Evolutionary conservation across 108 stramenopile genomes (phyloP), one percentile per base, ranked within the genome.

Genomic region (Cyclostephanos tholiformis): DNA sequence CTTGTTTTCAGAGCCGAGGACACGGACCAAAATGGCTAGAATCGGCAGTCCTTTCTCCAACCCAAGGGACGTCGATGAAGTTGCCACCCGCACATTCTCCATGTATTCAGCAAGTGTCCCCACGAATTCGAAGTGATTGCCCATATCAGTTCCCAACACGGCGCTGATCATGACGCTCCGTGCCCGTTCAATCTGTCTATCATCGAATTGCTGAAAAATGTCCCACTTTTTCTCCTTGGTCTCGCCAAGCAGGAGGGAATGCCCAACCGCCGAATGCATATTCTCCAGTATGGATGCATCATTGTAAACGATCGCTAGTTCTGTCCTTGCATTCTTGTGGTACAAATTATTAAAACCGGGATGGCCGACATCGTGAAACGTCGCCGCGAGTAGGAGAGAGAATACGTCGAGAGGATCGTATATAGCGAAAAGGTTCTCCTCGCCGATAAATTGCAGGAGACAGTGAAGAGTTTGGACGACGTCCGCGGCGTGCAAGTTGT

Each of bases 331-430:
- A 43, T 88, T 79, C 17, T 91, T 83, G 39, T 92, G 91, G 65
- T 79, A 96, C 9, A 74, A 52, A 69, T 96, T 96, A 70, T 85
- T 93, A 19, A 75, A 71, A 26, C 96, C 96, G 1, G 92, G 92
- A 74, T 96, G 96, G 13, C 87, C 88, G n/a, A 96, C 76, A 69
- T 96, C 96, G 77, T 96, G 96, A 49, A 85, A 76, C 4, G 91
- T 64, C 20, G 88, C 91, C 2, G 90, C 86, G 36, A 94, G 32
- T 14, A 91, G 65, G 5, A 95, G 77, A 6, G 85, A 84, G 19
- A 90, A 84, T 30, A 84, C 35, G 27, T 95, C 84, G 53, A 88
- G 23, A 2, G 70, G 74, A 20, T 75, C 63, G 26, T 55, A 55
- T 19, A 55, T 55, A 26, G 53, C 53, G 53, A 10, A 1, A 4